Evolutionary conservation across 1,284 basidiomycete genomes (phyloP), one percentile per base, ranked within the genome.

Genomic region (Cutaneotrichosporon cutaneum): DNA sequence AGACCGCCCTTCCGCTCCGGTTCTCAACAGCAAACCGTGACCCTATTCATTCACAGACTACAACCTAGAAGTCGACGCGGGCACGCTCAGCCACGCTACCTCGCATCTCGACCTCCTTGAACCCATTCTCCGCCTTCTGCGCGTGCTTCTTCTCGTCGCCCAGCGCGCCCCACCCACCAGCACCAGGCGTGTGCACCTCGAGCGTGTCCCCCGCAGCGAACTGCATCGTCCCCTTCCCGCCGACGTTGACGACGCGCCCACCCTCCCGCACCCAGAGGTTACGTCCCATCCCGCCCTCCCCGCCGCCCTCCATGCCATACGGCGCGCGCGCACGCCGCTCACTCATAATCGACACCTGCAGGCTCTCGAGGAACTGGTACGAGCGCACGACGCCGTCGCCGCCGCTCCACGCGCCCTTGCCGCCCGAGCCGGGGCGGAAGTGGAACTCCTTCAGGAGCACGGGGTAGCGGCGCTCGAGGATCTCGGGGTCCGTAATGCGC

Each of bases 371-470:
- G 75, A 97, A 89, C 80, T 97, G 92, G 56, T 97, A 85, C 67
- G 94, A 90, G 36, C 94, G 84, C 36, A 92, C 82, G 22, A 90
- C 90, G 16, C 94, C 94, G 71, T 95, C 89, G 1, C 94, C 94
- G 13, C 94, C 94, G 33, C 81, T 81, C 82, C 86, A 93, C 68
- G 85, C 81, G 1, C 94, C 94, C 24, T 82, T 76, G 0, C 94
- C 94, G 14, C 86, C 92, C 1, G 89, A 91, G 24, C 85, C 88
- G 18, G 84, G 77, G 10, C 94, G 85, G 59, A 95, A 79, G 16
- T 88, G 88, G 77, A 96, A 97, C 68, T 86, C 75, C 71, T 90
- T 89, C 26, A 96, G 74, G 68, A 96, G 82, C 13, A 96, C 88
- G 1, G 94, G 56, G 75, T 93, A 94, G 39, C 71, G 64, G 60